A percentile compares a stretch with the other conserved stretches of the same genome.
Conservation (phyloP, 2,329 filamentous ascomycete species). For the Pseudopyrenochaeta lycopersici region DNA sequence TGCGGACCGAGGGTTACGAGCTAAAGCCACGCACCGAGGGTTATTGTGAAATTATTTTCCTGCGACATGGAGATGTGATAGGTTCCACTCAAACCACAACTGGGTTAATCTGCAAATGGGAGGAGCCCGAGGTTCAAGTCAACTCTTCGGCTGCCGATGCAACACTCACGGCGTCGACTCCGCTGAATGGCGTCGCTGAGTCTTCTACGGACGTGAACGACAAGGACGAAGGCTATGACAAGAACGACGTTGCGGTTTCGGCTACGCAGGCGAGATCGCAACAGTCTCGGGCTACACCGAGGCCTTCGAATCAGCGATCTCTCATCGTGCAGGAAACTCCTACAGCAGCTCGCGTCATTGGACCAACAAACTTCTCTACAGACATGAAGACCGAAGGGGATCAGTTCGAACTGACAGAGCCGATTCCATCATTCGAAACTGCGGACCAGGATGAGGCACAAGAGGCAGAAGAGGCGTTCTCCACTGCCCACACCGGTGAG, state of each 20-base stretch:
- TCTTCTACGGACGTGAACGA: conserved; percentile 24
- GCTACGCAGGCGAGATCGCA: conserved; percentile 20
- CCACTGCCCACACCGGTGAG: conserved; percentile 27
- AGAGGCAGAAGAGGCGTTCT: conserved; percentile 11
- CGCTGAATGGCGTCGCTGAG: conserved; percentile 8
- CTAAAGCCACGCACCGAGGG: conserved; percentile 24
- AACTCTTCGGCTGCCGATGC: conserved; percentile 37
- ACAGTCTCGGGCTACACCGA: conserved; percentile 29
- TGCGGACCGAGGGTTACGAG: conserved; percentile 22
- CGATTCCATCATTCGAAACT: neutral
- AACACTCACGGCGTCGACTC: conserved; percentile 5
- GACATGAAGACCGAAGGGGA: conserved; percentile 1
- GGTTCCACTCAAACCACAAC: conserved; percentile 10
- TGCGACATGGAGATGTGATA: conserved; percentile 40
- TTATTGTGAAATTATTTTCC: conserved; percentile 34
- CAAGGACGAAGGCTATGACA: conserved; percentile 36
- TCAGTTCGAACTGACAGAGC: neutral
- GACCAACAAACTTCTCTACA: neutral
- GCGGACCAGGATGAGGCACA: neutral
- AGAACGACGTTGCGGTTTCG: conserved; percentile 26
- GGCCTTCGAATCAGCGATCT: conserved; percentile 30
- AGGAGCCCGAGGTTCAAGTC: conserved; percentile 38
- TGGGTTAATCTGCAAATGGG: conserved; percentile 26
- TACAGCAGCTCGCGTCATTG: conserved; percentile 25
- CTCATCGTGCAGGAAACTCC: conserved; percentile 46